These are phyloP conservation scores for Nemania sp. DNA, from an alignment of 2,329 filamentous ascomycete species.

Conservation along the genomic window DNA sequence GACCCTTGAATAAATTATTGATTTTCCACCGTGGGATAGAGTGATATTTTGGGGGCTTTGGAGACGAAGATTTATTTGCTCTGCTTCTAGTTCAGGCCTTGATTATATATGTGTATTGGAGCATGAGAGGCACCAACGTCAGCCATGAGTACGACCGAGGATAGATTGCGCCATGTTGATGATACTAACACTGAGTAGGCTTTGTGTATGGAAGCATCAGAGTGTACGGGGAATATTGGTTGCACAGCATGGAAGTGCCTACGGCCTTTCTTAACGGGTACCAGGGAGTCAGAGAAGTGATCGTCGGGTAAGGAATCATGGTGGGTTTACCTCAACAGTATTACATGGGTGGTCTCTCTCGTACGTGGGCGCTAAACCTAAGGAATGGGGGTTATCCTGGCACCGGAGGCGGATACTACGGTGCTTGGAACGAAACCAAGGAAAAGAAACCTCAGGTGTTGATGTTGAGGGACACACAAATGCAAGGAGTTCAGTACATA, in stretches of 20 bases:
- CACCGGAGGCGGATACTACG: not conserved
- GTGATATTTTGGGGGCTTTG: not conserved
- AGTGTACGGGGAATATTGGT: not conserved
- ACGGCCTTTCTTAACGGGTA: not conserved
- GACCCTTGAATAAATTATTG: not conserved
- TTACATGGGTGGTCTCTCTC: not conserved
- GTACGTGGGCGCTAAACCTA: not conserved
- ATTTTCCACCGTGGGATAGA: not conserved
- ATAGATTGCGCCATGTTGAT: not conserved
- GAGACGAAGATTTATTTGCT: not conserved
- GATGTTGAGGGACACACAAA: not conserved
- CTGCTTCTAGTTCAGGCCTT: not conserved
- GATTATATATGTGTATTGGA: not conserved
- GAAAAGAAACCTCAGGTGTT: not conserved
- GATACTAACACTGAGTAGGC: not conserved
- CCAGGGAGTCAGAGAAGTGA: not conserved
- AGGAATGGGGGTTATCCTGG: constrained; percentile 5
- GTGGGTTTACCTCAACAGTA: not conserved
- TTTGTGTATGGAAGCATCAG: not conserved
- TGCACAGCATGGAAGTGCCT: not conserved
- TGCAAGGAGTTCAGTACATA: not conserved
- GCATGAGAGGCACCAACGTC: not conserved
- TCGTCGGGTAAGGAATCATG: not conserved
- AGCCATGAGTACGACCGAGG: not conserved
- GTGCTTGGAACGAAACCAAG: not conserved